Conservation (phyloP, 108 stramenopile genomes). For the Aurantiochytrium sp. region DNA sequence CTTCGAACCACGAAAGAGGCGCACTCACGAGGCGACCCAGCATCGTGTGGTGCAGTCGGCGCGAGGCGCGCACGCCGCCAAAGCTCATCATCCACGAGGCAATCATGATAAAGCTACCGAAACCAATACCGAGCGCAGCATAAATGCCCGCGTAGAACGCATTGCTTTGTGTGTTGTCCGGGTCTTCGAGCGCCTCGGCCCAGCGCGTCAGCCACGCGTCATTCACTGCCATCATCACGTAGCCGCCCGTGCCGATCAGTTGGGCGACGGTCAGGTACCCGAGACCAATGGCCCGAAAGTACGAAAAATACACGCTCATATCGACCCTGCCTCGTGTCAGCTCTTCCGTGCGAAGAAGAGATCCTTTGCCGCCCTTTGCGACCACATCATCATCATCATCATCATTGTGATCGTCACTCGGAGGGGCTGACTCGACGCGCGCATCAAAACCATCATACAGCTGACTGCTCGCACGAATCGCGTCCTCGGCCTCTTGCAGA, state of each 20-base stretch:
- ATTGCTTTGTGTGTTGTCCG: not conserved
- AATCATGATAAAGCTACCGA: slow-evolving; percentile 23
- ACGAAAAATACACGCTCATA: not conserved
- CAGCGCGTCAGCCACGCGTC: slow-evolving; percentile 15
- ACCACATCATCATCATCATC: too few relatives aligned
- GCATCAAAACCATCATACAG: not conserved
- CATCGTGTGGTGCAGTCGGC: slow-evolving; percentile 68
- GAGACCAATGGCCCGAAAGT: not conserved
- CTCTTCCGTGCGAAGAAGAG: slow-evolving; percentile 23
- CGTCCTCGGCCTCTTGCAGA: not conserved
- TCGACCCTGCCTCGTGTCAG: not conserved
- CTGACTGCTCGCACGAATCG: not conserved
- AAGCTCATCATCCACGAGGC: not conserved
- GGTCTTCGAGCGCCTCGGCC: not conserved
- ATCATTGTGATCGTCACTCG: too few relatives aligned
- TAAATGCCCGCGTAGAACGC: not conserved
- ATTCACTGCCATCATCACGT: slow-evolving; percentile 22
- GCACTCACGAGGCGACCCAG: slow-evolving; percentile 65
- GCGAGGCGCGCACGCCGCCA: slow-evolving; percentile 52
- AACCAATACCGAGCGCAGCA: not conserved
- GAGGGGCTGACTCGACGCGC: too few relatives aligned
- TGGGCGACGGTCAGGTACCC: not conserved
- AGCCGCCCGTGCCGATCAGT: slow-evolving; percentile 15
- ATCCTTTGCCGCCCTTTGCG: too few relatives aligned
- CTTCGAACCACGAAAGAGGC: slow-evolving; percentile 76